Evolutionary conservation across 2,329 filamentous ascomycete species (phyloP).

Genomic region (Periconia sp.): DNA sequence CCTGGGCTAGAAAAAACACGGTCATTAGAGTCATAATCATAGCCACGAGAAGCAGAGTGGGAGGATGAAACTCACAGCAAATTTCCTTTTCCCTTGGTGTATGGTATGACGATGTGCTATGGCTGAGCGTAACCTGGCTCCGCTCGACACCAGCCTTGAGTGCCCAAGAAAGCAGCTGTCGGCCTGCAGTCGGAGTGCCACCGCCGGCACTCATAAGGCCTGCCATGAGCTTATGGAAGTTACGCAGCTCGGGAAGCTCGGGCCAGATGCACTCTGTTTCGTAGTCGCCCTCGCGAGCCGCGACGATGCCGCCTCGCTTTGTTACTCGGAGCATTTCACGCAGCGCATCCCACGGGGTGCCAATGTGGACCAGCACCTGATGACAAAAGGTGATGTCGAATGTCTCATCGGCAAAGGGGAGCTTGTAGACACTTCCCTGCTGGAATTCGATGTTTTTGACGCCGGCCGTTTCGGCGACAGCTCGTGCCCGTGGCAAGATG

Average conservation of each 20-base stretch:
- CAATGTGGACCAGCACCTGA: constrained; percentile 60
- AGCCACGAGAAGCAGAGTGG: not conserved
- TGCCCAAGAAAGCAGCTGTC: constrained; percentile 31
- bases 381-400: constrained; percentile 63
- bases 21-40: not conserved
- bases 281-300: constrained; percentile 25
- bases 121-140: constrained; percentile 6
- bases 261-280: constrained; percentile 27
- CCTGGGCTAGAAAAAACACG: constrained; percentile 1
- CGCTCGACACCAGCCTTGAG: constrained; percentile 9
- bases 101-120: constrained; percentile 16
- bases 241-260: constrained; percentile 6
- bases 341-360: constrained; percentile 53
- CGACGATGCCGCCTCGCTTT: constrained; percentile 58
- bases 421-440: constrained; percentile 39
- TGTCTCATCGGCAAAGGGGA: constrained; percentile 48
- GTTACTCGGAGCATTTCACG: constrained; percentile 58
- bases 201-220: constrained; percentile 20
- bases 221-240: not conserved
- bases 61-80: constrained; percentile 25
- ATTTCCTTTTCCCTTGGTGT: constrained; percentile 17
- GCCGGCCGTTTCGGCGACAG: constrained; percentile 28
- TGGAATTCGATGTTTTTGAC: constrained; percentile 35
- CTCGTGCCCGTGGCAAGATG: constrained; percentile 39
- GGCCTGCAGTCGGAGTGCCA: constrained; percentile 27